Evolutionary conservation across 2,329 filamentous ascomycete species (phyloP), one percentile per base, ranked within the genome.

Genomic region (Colletotrichum coccodes): DNA sequence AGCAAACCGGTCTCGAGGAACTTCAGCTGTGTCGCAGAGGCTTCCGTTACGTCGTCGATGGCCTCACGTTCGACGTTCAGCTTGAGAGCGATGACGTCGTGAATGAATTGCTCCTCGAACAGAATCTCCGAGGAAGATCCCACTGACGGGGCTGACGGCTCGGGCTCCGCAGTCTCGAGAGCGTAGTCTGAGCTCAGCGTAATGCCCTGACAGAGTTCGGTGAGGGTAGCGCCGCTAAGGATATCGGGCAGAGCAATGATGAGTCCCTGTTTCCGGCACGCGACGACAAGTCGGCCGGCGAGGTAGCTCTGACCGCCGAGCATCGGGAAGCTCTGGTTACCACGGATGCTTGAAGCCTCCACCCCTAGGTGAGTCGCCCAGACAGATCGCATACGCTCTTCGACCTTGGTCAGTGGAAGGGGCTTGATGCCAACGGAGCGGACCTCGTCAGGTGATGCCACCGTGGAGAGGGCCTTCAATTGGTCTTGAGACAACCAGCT

Each of bases 1-100:
- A 84, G 79, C 76, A 87, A 81, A 7, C 79, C 82, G 1, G 85
- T 76, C 73, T 88, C 86, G 34, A 88, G 80, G 66, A 79, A 81
- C 26, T 80, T 80, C 2, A 84, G 79, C 73, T 88, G 86, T 1
- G 83, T 78, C 0, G 84, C 77, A 0, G 85, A 83, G 0, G 85
- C 84, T 63, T 86, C 83, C 0, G 83, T 79, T 0, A 85, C 80
- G 61, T 87, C 85, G 18, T 82, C 78, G 53, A 88, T 81, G 4
- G 81, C 77, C 8, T 78, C 78, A 0, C 75, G 76, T 12, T 84
- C 78, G 1, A 84, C 79, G 0, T 80, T 80, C 1, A 87, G 74
- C 64, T 81, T 81, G 0, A 84, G 81, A 0, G 79, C 81, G 8
- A 86, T 78, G 5, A 81, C 74, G 3, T 79, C 78, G 46, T 80